Evolutionary conservation across 2,329 filamentous ascomycete species (phyloP).

Genomic region (Fusarium illudens): DNA sequence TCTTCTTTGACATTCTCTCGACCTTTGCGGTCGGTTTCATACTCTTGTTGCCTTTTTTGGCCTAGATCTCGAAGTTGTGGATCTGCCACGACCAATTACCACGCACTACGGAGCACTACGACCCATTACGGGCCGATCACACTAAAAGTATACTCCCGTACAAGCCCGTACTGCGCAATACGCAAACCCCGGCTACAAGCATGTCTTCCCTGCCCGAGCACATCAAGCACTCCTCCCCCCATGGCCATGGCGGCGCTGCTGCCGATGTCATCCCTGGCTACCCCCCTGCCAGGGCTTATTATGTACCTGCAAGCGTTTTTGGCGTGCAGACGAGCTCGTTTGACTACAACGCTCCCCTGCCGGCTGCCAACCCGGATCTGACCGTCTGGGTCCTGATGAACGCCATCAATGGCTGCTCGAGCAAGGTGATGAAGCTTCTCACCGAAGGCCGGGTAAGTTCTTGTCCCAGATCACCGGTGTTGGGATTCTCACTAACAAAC

Average conservation of each 20-base stretch:
- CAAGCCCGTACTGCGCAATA: not conserved
- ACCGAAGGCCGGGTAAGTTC: not conserved
- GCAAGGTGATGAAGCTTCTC: not conserved
- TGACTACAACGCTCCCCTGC: not conserved
- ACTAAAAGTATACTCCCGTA: not conserved
- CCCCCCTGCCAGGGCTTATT: not conserved
- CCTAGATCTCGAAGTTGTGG: not conserved
- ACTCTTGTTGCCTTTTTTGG: not conserved
- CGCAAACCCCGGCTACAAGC: not conserved
- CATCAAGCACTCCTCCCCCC: not conserved
- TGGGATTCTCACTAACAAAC: not conserved
- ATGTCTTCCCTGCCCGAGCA: not conserved
- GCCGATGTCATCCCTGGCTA: not conserved
- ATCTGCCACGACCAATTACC: not conserved
- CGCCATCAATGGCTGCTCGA: not conserved
- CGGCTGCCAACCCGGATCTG: not conserved
- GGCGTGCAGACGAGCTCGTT: not conserved
- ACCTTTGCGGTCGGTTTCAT: not conserved
- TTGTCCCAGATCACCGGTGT: not conserved
- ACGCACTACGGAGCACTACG: not conserved
- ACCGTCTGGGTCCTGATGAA: not conserved
- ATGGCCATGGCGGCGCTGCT: not conserved
- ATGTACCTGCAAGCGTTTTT: not conserved
- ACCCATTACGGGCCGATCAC: not conserved
- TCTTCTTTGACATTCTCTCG: not conserved